Evolutionary conservation across 768 basidiomycete genomes (phyloP), one percentile per base, ranked within the genome.

Genomic region (Kwoniella bestiolae): DNA sequence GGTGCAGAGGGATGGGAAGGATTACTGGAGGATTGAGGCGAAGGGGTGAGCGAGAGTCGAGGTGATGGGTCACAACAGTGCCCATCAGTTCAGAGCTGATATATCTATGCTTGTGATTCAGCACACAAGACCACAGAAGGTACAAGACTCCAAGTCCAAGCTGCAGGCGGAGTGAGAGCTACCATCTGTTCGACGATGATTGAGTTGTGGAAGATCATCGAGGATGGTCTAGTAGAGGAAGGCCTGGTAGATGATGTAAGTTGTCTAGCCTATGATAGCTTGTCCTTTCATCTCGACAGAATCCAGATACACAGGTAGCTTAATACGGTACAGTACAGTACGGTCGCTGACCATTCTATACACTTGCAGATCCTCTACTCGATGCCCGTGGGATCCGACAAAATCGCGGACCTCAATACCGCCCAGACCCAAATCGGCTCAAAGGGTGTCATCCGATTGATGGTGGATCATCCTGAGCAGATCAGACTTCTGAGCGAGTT

Each of bases 151-250:
- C 91, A 92, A 74, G 84, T 92, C 2, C 73, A 83, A 50, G 87
- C 90, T 5, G 77, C 78, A 45, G 84, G 82, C 45, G 85, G 85
- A 50, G 84, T 79, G 57, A 88, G 86, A 11, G 81, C 85, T 53
- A 87, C 89, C 4, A 86, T 92, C 34, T 89, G 90, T 7, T 93
- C 90, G n/a, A 92, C 91, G 2, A 70, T 92, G 68, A 86, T 88
- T 84, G 92, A 94, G 79, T 89, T 89, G 4, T 90, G 90, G 88
- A 84, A 87, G 64, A 84, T 92, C 6, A 84, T 90, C 21, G 83
- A 84, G 52, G 85, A 84, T 5, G 90, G 90, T 12, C 79, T 92
- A 51, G 86, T 91, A 23, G 83, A 86, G 9, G 90, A 92, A 65
- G 87, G 87, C 2, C 86, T 85, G 2, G 88, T 92, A 25, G 88